phyloP scores from a whole-genome alignment of 148 eudicot genomes.

The Silene latifolia region DNA sequence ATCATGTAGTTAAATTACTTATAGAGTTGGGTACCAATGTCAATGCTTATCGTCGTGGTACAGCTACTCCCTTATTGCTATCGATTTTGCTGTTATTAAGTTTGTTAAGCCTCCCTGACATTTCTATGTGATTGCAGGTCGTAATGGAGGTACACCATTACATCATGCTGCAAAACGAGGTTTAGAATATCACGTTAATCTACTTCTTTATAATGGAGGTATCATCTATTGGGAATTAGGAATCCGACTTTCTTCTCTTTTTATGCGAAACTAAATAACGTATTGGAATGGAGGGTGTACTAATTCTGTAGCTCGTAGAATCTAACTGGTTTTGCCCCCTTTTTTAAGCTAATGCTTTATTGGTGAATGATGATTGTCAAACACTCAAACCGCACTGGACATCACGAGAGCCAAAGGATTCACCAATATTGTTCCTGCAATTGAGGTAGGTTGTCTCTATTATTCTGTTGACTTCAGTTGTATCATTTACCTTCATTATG shows the following conservation, averaged over 20 bases:
- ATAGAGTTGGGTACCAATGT: slow-evolving; percentile 94
- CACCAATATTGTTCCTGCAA: slow-evolving; percentile 66
- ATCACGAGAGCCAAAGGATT: slow-evolving; percentile 76
- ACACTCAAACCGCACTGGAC: slow-evolving; percentile 87
- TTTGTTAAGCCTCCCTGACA: not conserved
- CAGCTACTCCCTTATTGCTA: not conserved
- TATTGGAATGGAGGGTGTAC: no score
- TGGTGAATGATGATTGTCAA: slow-evolving; percentile 92
- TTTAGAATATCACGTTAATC: slow-evolving; percentile 59
- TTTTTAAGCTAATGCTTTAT: slow-evolving; percentile 77
- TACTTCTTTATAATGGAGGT: slow-evolving; percentile 95
- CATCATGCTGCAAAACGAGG: slow-evolving; percentile 99
- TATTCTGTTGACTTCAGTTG: no score
- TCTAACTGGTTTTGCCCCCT: not conserved
- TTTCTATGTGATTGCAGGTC: slow-evolving; percentile 51
- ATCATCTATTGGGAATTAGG: not conserved
- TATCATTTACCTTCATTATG: no score
- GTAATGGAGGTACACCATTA: slow-evolving; percentile 82
- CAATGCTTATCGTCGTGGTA: slow-evolving; percentile 90
- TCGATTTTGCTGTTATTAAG: not conserved
- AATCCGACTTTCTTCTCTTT: no score
- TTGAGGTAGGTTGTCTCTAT: slow-evolving; percentile 62
- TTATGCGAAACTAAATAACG: no score
- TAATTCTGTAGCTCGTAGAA: not conserved
- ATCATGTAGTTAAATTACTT: slow-evolving; percentile 67